Base-by-base conservation (phyloP, 805 yeast genomes). In the Kuraishia hungarica region DNA sequence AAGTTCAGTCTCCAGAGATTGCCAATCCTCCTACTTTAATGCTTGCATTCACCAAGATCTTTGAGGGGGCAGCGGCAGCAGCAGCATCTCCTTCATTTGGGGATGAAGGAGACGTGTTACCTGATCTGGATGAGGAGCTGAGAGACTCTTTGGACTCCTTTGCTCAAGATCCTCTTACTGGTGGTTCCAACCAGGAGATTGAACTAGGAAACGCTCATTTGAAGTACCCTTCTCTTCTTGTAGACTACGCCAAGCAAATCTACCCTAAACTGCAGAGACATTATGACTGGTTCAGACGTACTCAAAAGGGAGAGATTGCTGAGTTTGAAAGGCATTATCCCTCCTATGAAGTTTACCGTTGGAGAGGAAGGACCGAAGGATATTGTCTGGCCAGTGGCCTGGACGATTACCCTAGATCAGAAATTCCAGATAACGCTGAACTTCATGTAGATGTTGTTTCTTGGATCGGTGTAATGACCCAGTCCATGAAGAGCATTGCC, bases 21-120 rank as follows among this genome's bases (percentile, higher is more conserved):
- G 97, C 97, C 8, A 94, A 93, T 62, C 99, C 99, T 1, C 99
- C 99, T 20, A 94, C 98, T 0, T 69, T 94, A 62, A 82, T 93
- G 81, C 75, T 93, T 59, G 82, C 83, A 0, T 84, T 88, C 61
- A 79, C 79, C 54, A 83, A 78, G 60, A 72, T 83, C 62, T 72
- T 83, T 48, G 80, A 78, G 29, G 69, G 73, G 54, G 79, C 79
- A 0, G 13, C 11, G 43, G 29, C 29, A 10, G 8, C n/a, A n/a
- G n/a, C n/a, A n/a, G n/a, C n/a, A n/a, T 26, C 29, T 35, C 43
- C 43, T 35, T 17, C 17, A 68, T 8, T 10, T 10, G 10, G 29
- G 29, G 10, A 26, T 26, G 5, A n/a, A n/a, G n/a, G n/a, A n/a
- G n/a, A n/a, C 10, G 29, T 10, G 10, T 47, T 70, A 19, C 64